Conservation (phyloP, 371 early-diverging fungal genomes). For the Apophysomyces variabilis region DNA sequence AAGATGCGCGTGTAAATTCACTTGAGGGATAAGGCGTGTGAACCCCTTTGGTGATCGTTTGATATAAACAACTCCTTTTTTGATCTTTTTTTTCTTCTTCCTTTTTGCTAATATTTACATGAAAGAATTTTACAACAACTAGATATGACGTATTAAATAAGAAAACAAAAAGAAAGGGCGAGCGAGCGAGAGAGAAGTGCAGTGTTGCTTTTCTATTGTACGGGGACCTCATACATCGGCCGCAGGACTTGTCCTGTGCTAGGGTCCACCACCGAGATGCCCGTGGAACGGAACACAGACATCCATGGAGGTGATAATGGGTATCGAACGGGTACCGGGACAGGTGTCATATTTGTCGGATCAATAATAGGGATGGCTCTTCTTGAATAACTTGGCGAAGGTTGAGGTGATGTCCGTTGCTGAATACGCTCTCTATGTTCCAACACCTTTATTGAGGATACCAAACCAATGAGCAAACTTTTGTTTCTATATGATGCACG, state of each 20-base stretch:
- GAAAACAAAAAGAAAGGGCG: background rate
- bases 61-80: background rate
- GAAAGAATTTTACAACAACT: background rate
- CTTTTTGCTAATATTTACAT: constrained; percentile 10
- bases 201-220: constrained; percentile 16
- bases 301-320: constrained; percentile 15
- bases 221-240: constrained; percentile 19
- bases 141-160: background rate
- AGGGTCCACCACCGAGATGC: constrained; percentile 23
- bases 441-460: constrained; percentile 13
- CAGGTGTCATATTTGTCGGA: constrained; percentile 46
- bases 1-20: too few species aligned
- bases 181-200: background rate
- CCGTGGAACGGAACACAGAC: constrained; percentile 10
- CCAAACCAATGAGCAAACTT: background rate
- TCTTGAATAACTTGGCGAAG: constrained; percentile 36
- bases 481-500: background rate
- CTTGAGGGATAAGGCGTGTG: background rate
- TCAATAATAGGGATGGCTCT: constrained; percentile 51
- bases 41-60: too few species aligned
- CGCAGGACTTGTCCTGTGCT: constrained; percentile 16
- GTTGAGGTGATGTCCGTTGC: constrained; percentile 46
- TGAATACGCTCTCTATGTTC: constrained; percentile 52
- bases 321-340: constrained; percentile 31
- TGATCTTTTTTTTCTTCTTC: background rate